Evolutionary conservation across 306 rosid genomes (phyloP), one percentile per base, ranked within the genome.

Genomic region (Lathyrus aphaca): DNA sequence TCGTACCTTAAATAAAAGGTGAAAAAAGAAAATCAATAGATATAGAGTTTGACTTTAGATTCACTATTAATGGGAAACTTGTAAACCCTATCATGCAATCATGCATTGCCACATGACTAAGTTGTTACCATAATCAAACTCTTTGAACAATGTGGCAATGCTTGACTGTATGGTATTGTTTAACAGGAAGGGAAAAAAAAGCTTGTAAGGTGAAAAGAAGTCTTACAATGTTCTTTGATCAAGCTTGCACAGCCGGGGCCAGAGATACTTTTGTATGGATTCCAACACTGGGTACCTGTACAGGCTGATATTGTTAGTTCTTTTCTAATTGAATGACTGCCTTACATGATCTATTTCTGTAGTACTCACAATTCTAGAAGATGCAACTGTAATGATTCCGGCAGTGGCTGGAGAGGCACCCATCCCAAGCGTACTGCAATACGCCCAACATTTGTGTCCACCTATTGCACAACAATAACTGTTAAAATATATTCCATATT

Each of bases 191-290:
- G 49, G 32, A 21, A 29, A 14, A 32, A 53, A 49, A 69, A 10
- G 49, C 70, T 12, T 55, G 39, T 40, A 64, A 69, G 63, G 44
- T 25, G 38, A 54, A 71, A 75, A 40, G 18, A 71, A 67, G 66
- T 74, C 29, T 48, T 87, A 95, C 99, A 95, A 62, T 76, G 97
- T 89, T 81, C 77, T 87, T 81, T 91, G 99, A 83, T 95, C 99
- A 65, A 95, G 97, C 89, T 91, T 95, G 97, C 99, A 95, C 12
- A 95, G 85, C 69, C 99, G 87, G 19, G 99, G 99, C 99, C 99
- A 95, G 64, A 95, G 91, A 80, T 89, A 95, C 71, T 95, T 95
- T 70, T 95, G 99, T 77, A 95, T 89, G 14, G 97, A 84, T 76
- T 95, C 99, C 87, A 91, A 76, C 68, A 95, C 85, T 1, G 99